phyloP scores from a whole-genome alignment of 2,329 filamentous ascomycete genomes.

The Colletotrichum sp. region DNA sequence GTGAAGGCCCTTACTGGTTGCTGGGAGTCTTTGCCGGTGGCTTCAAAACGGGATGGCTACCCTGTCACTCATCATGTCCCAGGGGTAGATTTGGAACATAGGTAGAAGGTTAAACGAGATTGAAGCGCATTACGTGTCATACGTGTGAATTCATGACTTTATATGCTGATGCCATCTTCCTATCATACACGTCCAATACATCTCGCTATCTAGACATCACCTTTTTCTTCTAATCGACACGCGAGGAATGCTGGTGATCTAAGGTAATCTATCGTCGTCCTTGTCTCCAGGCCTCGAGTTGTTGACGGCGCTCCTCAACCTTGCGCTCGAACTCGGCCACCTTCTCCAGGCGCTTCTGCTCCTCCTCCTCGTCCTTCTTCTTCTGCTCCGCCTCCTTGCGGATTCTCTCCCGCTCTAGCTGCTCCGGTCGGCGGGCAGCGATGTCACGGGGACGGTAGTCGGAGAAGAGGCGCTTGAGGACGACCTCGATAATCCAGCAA shows the following conservation, averaged over 20 bases:
- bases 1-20: neutral
- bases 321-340: conserved; percentile 65
- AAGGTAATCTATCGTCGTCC: conserved; percentile 29
- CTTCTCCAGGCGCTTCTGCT: conserved; percentile 57
- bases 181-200: neutral
- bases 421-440: conserved; percentile 83
- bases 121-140: neutral
- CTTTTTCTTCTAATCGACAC: neutral
- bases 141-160: neutral
- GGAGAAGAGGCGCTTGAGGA: conserved; percentile 84
- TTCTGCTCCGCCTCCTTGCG: conserved; percentile 66
- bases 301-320: conserved; percentile 54
- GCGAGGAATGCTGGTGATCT: neutral
- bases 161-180: neutral
- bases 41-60: neutral
- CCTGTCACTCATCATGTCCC: neutral
- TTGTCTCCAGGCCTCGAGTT: conserved; percentile 52
- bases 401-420: conserved; percentile 76
- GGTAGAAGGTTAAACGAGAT: neutral
- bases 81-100: neutral
- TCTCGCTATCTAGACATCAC: neutral
- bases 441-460: conserved; percentile 96
- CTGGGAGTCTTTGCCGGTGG: neutral
- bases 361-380: conserved; percentile 55
- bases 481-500: conserved; percentile 88